phyloP scores from a whole-genome alignment of 2,329 filamentous ascomycete species.

The Cercospora zeina region DNA sequence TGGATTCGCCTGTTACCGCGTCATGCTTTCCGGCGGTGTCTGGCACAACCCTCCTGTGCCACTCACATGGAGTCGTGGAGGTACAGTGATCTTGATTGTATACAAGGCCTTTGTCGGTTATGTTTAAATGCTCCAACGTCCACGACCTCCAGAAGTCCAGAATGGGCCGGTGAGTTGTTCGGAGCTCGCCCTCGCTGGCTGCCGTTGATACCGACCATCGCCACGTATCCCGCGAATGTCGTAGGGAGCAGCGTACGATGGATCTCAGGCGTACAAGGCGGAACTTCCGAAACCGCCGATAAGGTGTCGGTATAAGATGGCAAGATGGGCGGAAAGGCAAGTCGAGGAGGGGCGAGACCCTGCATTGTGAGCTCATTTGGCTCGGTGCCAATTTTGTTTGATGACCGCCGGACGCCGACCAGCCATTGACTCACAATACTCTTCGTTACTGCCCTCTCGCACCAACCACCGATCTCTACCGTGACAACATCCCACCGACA shows the following conservation, averaged over 20 bases:
- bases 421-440: slow-evolving; percentile 9
- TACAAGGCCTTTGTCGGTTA: background rate
- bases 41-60: background rate
- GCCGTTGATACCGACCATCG: background rate
- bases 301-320: background rate
- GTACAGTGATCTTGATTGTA: background rate
- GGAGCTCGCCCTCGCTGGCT: background rate
- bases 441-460: background rate
- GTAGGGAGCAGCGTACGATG: background rate
- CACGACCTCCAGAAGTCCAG: background rate
- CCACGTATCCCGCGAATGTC: background rate
- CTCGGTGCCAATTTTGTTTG: background rate
- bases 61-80: background rate
- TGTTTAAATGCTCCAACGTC: background rate
- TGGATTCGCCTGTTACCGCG: background rate
- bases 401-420: background rate
- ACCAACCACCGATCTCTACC: background rate
- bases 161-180: background rate
- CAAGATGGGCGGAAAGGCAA: background rate
- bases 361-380: slow-evolving; percentile 8
- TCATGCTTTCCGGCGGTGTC: background rate
- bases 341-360: slow-evolving; percentile 5
- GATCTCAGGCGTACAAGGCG: background rate
- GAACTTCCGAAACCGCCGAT: background rate
- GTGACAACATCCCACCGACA: background rate